Conservation (phyloP, 2,329 filamentous ascomycete species). For the Dactylellina haptotyla region DNA sequence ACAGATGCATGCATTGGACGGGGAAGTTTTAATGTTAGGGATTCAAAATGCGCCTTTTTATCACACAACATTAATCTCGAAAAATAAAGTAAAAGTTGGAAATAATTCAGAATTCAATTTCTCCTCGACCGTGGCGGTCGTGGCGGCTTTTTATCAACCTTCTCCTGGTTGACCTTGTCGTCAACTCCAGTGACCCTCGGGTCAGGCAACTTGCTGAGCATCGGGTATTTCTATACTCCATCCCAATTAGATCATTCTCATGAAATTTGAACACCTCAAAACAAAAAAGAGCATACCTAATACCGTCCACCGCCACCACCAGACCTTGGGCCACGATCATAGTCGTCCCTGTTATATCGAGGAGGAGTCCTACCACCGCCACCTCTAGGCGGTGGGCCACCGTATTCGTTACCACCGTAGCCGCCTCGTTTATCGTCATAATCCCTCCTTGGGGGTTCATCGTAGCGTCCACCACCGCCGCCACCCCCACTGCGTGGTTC, state of each 20-base stretch:
- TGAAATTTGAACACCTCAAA: conserved; percentile 4
- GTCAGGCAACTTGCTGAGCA: conserved; percentile 28
- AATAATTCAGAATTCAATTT: background rate
- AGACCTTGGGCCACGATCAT: conserved; percentile 55
- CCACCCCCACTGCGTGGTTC: conserved; percentile 48
- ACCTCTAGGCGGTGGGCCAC: conserved; percentile 55
- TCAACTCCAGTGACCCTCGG: background rate
- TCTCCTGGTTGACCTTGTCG: background rate
- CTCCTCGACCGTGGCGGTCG: background rate
- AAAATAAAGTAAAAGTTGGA: background rate
- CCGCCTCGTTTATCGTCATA: conserved; percentile 49
- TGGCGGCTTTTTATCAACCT: too few relatives aligned
- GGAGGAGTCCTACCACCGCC: conserved; percentile 48
- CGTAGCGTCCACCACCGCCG: conserved; percentile 46
- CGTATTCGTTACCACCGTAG: conserved; percentile 49
- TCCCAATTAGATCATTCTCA: background rate
- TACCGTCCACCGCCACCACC: conserved; percentile 55
- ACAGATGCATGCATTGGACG: too few relatives aligned
- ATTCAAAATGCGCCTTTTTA: too few relatives aligned
- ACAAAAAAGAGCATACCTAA: conserved; percentile 49
- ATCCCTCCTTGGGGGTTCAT: conserved; percentile 52
- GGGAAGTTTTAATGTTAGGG: too few relatives aligned
- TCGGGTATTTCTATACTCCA: conserved; percentile 33
- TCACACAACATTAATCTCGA: too few relatives aligned
- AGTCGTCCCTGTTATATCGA: conserved; percentile 54